Conservation (phyloP, 2,329 filamentous ascomycete species). For the Microcera coccophila region DNA sequence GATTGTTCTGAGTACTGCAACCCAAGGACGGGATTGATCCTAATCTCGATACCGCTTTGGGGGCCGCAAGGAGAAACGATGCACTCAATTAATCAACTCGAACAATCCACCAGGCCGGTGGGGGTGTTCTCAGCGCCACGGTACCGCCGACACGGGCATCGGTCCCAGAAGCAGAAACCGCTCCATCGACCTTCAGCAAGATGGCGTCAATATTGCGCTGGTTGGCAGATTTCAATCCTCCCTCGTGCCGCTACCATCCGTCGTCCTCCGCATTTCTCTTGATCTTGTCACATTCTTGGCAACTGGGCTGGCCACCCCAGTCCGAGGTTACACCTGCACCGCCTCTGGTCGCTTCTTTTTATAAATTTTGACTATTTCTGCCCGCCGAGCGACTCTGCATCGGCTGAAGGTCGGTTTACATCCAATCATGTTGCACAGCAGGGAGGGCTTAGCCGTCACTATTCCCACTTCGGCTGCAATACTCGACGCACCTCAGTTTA, state of each 20-base stretch:
- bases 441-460: conserved; percentile 19
- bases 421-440: conserved; percentile 18
- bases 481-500: conserved; percentile 20
- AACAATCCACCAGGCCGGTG: conserved; percentile 3
- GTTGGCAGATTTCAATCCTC: conserved; percentile 3
- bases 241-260: not conserved
- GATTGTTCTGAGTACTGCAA: too few species aligned
- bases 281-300: conserved; percentile 12
- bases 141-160: not conserved
- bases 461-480: conserved; percentile 16
- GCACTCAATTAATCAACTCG: too few species aligned
- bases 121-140: not conserved
- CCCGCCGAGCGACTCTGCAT: conserved; percentile 6
- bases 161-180: not conserved
- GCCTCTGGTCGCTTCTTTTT: conserved; percentile 28
- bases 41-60: too few species aligned
- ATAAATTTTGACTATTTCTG: conserved; percentile 15
- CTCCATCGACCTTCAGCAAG: conserved; percentile 1
- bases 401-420: conserved; percentile 4
- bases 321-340: conserved; percentile 26
- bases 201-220: conserved; percentile 6
- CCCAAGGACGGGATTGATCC: too few species aligned
- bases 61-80: too few species aligned
- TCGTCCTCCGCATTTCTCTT: conserved; percentile 4
- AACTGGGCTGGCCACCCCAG: conserved; percentile 7